These are phyloP conservation scores for Furcasterigmium furcatum DNA, from an alignment of 2,329 filamentous ascomycete genomes.

Conservation along the genomic window DNA sequence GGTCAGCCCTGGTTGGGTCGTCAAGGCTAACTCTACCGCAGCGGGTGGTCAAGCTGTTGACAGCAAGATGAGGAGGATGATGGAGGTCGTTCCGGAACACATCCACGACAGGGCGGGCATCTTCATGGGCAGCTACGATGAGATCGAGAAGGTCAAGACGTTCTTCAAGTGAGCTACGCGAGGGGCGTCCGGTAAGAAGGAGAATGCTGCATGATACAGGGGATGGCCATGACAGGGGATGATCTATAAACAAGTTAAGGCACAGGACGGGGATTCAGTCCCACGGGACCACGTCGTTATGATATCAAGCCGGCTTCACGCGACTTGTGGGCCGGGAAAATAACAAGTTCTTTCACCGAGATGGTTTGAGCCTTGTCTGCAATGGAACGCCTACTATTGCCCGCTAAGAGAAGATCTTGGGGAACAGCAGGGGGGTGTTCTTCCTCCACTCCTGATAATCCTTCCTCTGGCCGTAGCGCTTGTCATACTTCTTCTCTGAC, in stretches of 20 bases:
- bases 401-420: conserved; percentile 48
- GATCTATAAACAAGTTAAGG: too few species aligned
- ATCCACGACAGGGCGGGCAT: conserved; percentile 97
- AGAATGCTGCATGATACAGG: too few species aligned
- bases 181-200: too few species aligned
- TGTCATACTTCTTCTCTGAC: conserved; percentile 68
- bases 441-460: conserved; percentile 68
- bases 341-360: not conserved
- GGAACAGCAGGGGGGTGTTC: conserved; percentile 62
- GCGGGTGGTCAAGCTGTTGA: conserved; percentile 91
- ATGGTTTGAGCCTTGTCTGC: not conserved
- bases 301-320: not conserved
- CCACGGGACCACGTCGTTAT: too few species aligned
- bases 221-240: not conserved
- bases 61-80: conserved; percentile 86
- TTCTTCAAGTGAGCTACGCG: conserved; percentile 64
- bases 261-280: too few species aligned
- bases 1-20: not conserved
- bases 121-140: conserved; percentile 91
- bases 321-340: not conserved
- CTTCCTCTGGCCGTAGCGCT: conserved; percentile 57
- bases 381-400: too few species aligned
- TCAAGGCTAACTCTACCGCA: conserved; percentile 34
- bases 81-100: conserved; percentile 82
- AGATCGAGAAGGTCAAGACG: conserved; percentile 92